Base-by-base conservation (phyloP, 2,329 filamentous ascomycete genomes). In the Sarocladium kiliense region DNA sequence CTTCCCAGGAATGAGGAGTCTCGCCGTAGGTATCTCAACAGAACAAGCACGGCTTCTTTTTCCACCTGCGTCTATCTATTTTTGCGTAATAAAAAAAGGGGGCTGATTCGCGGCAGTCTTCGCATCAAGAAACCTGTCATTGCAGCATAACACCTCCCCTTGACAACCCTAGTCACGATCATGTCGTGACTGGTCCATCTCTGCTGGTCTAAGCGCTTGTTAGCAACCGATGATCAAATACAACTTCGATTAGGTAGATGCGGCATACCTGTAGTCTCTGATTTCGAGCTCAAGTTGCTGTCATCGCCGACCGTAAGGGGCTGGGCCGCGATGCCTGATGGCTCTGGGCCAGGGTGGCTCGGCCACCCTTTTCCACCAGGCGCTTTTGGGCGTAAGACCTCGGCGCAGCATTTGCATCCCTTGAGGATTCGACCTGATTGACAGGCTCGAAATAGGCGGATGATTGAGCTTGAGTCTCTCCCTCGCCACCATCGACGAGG, bases 401-500 rank as follows among this genome's bases (percentile, higher is more conserved):
- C 68, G 72, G 71, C 71, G 69, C 69, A 69, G 73, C 72, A 74
- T 70, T 62, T 69, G 69, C 68, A 70, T 72, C 64, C 66, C 66
- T 59, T 61, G 64, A 26, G 50, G 26, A 65, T 66, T 67, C 65
- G 66, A 67, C 71, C 70, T 68, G 69, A 67, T 66, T 69, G 66
- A 68, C 70, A 66, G 68, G 68, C 70, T 53, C 50, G 32, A 53
- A 27, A 34, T 18, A 34, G 23, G 68, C 72, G 64, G 71, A 73
- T 71, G 71, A 66, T 70, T 73, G 69, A 76, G 74, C 80, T 83
- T 82, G 87, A 86, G 81, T 79, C 79, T 79, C 64, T 84, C 87
- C 91, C 92, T 96, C 92, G 90, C 86, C 81, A 37, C 50, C 34
- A 72, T 77, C 72, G 75, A 87, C 89, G 89, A 93, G 89, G 89